These are phyloP conservation scores for Myrica gale DNA, from an alignment of 306 rosid genomes.

Conservation along the genomic window DNA sequence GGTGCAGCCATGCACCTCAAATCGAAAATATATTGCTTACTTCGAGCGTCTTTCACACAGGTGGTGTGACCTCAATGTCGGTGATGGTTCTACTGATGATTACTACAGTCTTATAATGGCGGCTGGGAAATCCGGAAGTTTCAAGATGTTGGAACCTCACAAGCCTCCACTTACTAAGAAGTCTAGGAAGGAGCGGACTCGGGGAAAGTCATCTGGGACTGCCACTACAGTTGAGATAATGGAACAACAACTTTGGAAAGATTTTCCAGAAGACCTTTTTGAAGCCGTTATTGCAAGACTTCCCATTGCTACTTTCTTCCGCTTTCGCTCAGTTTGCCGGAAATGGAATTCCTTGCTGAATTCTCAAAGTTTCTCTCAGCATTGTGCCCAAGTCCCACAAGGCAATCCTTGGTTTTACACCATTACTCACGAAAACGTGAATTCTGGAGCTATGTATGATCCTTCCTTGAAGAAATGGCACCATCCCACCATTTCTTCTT, in stretches of 20 bases:
- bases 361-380: conserved; percentile 70
- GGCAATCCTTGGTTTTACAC: conserved; percentile 84
- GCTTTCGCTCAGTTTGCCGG: conserved; percentile 74
- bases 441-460: conserved; percentile 83
- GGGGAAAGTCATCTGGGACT: conserved; percentile 47
- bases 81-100: conserved; percentile 65
- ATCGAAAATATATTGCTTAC: conserved; percentile 21
- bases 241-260: conserved; percentile 79
- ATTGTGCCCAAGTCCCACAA: conserved; percentile 56
- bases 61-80: conserved; percentile 56
- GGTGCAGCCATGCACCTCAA: conserved; percentile 4
- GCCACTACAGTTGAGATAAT: conserved; percentile 52
- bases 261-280: conserved; percentile 78
- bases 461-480: conserved; percentile 88
- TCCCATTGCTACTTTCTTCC: conserved; percentile 72
- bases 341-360: conserved; percentile 75
- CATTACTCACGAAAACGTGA: conserved; percentile 62
- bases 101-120: conserved; percentile 64
- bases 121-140: conserved; percentile 53
- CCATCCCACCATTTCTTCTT: conserved; percentile 59
- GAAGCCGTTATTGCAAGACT: conserved; percentile 87
- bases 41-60: conserved; percentile 41
- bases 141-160: conserved; percentile 55
- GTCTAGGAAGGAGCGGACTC: conserved; percentile 53
- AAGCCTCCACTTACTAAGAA: conserved; percentile 65